Conservation (phyloP, 2,329 filamentous ascomycete species). For the Sodiomyces alkalinus region DNA sequence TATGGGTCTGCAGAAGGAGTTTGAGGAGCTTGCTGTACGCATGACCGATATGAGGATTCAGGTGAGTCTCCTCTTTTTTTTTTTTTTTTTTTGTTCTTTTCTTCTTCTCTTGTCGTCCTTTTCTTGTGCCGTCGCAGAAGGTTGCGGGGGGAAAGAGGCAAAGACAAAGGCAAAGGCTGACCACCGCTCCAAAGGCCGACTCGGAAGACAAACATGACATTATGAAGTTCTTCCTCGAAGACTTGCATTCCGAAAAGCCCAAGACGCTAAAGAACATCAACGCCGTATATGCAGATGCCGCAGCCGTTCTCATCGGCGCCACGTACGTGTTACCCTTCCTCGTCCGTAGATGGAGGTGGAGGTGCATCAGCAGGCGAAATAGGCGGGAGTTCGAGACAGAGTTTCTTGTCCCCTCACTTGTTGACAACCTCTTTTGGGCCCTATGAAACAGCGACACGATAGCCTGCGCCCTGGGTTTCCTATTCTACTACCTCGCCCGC, state of each 20-base stretch:
- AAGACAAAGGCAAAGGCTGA: no score
- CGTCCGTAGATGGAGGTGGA: no score
- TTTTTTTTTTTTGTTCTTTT: no score
- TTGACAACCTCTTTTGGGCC: no score
- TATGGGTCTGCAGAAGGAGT: slow-evolving; percentile 7
- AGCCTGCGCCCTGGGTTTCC: slow-evolving; percentile 6
- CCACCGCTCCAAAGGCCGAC: slow-evolving; percentile 3
- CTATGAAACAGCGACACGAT: slow-evolving; percentile 10
- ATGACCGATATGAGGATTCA: slow-evolving; percentile 12
- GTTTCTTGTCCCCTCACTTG: no score
- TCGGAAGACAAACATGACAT: slow-evolving; percentile 11
- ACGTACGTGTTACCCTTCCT: slow-evolving; percentile 4
- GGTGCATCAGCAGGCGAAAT: no score
- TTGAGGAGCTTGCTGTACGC: slow-evolving; percentile 31
- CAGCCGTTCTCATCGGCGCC: slow-evolving; percentile 10
- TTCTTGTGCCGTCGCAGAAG: not conserved
- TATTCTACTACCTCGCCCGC: slow-evolving; percentile 7
- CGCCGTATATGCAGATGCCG: slow-evolving; percentile 9
- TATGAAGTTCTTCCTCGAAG: slow-evolving; percentile 11
- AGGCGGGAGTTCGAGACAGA: no score
- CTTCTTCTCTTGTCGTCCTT: no score
- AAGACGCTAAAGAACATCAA: slow-evolving; percentile 9
- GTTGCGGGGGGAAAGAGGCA: no score
- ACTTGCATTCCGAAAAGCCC: slow-evolving; percentile 10
- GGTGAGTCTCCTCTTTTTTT: slow-evolving; percentile 1